Evolutionary conservation across 2,329 filamentous ascomycete genomes (phyloP).

Genomic region (Rosellinia necatrix): DNA sequence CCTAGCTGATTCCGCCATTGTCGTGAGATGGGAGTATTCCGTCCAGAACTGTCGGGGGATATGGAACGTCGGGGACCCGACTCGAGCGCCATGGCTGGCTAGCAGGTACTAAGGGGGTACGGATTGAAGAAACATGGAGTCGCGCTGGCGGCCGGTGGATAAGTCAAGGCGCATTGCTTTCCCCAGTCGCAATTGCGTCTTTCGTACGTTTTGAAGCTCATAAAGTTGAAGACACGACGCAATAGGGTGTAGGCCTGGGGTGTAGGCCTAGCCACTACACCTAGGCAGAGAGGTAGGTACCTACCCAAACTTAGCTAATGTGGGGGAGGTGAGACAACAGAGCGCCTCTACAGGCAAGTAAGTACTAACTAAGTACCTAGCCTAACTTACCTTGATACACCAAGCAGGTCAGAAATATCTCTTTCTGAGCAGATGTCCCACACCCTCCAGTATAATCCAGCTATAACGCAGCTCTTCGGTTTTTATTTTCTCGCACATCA

Average conservation of each 20-base stretch:
- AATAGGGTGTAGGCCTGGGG: conserved; percentile 4
- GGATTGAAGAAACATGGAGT: conserved; percentile 35
- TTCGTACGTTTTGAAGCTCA: not conserved
- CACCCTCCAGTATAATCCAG: too few relatives aligned
- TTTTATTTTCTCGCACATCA: too few relatives aligned
- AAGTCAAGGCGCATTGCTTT: conserved; percentile 38
- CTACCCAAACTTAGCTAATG: not conserved
- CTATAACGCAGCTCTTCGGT: too few relatives aligned
- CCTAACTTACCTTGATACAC: too few relatives aligned
- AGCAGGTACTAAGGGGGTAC: conserved; percentile 36
- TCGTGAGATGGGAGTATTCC: conserved; percentile 73
- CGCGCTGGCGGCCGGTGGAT: conserved; percentile 24
- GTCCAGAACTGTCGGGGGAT: conserved; percentile 84
- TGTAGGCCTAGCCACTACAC: too few relatives aligned
- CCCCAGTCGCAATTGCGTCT: conserved; percentile 30
- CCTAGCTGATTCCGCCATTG: conserved; percentile 79
- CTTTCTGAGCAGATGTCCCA: too few relatives aligned
- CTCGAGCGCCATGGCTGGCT: conserved; percentile 65
- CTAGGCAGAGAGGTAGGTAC: not conserved
- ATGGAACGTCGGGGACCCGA: conserved; percentile 60
- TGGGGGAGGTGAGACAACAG: too few relatives aligned
- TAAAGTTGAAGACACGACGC: conserved; percentile 30
- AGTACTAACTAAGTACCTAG: too few relatives aligned
- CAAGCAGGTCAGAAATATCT: too few relatives aligned
- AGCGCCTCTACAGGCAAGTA: too few relatives aligned